These are phyloP conservation scores for Aleurites moluccanus DNA, from an alignment of 441 rosid species.

Conservation along the genomic window DNA sequence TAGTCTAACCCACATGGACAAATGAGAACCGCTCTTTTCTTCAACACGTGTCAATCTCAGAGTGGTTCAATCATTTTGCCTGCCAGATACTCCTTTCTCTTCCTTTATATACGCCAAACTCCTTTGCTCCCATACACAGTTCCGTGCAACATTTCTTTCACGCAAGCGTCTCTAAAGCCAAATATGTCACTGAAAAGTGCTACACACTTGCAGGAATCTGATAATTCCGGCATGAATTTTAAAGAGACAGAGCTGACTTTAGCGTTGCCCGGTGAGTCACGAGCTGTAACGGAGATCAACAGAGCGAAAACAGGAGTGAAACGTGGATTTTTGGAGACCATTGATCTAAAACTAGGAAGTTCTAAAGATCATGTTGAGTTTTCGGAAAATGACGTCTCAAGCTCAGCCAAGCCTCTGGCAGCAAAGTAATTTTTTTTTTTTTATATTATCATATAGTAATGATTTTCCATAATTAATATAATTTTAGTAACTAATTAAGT, in stretches of 20 bases:
- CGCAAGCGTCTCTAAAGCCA: background rate
- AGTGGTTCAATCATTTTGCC: slow-evolving; percentile 26
- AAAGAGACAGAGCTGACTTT: slow-evolving; percentile 51
- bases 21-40: slow-evolving; percentile 32
- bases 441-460: too few relatives aligned
- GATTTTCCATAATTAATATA: too few relatives aligned
- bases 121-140: background rate
- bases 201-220: slow-evolving; percentile 28
- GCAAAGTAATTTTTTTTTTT: slow-evolving; percentile 34
- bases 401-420: slow-evolving; percentile 30
- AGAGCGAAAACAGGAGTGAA: slow-evolving; percentile 31
- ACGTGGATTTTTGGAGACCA: slow-evolving; percentile 39
- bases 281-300: slow-evolving; percentile 8
- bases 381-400: slow-evolving; percentile 22
- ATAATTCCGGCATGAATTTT: slow-evolving; percentile 29
- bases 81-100: slow-evolving; percentile 2
- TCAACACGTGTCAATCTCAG: slow-evolving; percentile 25
- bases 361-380: slow-evolving; percentile 1
- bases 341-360: slow-evolving; percentile 33
- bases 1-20: slow-evolving; percentile 27
- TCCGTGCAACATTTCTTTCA: background rate
- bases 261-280: slow-evolving; percentile 44
- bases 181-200: slow-evolving; percentile 29
- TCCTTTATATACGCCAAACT: background rate
- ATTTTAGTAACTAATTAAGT: too few relatives aligned